A percentile compares a stretch with the other conserved stretches of the same genome.
Conservation (phyloP, 257 asterid species). For the Linderniella brevidens region DNA sequence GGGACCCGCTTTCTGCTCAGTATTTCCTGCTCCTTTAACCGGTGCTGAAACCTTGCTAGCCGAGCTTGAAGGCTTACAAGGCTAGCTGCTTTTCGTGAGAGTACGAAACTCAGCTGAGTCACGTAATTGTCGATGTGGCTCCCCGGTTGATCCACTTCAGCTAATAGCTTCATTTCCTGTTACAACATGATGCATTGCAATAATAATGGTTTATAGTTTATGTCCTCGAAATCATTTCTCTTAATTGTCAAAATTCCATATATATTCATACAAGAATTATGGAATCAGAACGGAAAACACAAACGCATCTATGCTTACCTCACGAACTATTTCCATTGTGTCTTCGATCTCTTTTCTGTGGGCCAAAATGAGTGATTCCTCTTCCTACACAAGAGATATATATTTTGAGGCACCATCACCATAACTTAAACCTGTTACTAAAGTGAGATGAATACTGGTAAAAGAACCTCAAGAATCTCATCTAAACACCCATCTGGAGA, state of each 20-base stretch:
- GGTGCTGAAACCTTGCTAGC: constrained; percentile 94
- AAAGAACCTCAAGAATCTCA: constrained; percentile 80
- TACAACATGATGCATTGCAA: too few relatives aligned
- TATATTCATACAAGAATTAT: too few relatives aligned
- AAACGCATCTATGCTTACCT: constrained; percentile 27
- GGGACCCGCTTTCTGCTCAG: constrained; percentile 81
- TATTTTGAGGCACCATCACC: not conserved
- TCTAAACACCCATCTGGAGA: constrained; percentile 58
- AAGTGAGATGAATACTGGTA: not conserved
- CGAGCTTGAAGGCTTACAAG: constrained; percentile 94
- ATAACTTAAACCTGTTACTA: not conserved
- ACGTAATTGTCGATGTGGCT: constrained; percentile 81
- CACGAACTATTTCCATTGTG: constrained; percentile 94
- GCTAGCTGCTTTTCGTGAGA: constrained; percentile 89
- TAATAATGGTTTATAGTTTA: too few relatives aligned
- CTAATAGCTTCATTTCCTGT: constrained; percentile 94
- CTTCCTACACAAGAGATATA: constrained; percentile 41
- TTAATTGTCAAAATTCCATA: too few relatives aligned
- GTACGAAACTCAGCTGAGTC: constrained; percentile 72
- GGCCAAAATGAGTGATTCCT: constrained; percentile 85
- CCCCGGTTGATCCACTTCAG: constrained; percentile 93
- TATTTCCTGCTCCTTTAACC: constrained; percentile 87
- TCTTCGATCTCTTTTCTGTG: constrained; percentile 94
- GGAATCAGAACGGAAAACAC: constrained; percentile 2
- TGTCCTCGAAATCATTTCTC: too few relatives aligned